These are phyloP conservation scores for Colletotrichum coccodes DNA, from an alignment of 2,329 filamentous ascomycete genomes.

Conservation along the genomic window DNA sequence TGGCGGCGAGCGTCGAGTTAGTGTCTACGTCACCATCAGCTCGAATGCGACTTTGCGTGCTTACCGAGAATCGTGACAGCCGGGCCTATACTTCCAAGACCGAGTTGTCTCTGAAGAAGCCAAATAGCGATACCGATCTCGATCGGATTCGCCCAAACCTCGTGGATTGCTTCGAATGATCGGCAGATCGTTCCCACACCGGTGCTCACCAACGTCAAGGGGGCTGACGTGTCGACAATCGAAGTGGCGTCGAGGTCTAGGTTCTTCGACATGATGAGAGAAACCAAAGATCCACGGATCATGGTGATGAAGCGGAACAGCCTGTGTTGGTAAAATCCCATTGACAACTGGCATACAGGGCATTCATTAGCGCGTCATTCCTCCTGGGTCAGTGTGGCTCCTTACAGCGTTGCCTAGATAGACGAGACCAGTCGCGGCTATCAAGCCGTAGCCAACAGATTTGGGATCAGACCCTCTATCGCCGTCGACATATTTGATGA, in stretches of 20 bases:
- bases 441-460: conserved; percentile 44
- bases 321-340: conserved; percentile 46
- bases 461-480: conserved; percentile 25
- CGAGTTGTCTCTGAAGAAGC: conserved; percentile 43
- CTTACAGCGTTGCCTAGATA: conserved; percentile 44
- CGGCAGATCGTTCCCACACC: conserved; percentile 39
- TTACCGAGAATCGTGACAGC: conserved; percentile 43
- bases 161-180: conserved; percentile 35
- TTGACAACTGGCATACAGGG: conserved; percentile 1
- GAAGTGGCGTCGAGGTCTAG: not conserved
- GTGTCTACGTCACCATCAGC: not conserved
- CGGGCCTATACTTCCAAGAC: conserved; percentile 44
- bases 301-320: conserved; percentile 38
- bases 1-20: conserved; percentile 1
- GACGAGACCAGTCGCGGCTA: conserved; percentile 44
- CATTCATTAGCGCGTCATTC: not conserved
- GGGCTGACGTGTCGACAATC: conserved; percentile 3
- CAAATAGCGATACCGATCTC: conserved; percentile 44
- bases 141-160: conserved; percentile 44
- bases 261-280: conserved; percentile 11
- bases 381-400: not conserved
- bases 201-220: conserved; percentile 38
- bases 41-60: fast-evolving
- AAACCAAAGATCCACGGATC: conserved; percentile 16
- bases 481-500: conserved; percentile 35